Evolutionary conservation across 2,329 filamentous ascomycete species (phyloP).

Genomic region (Macrophomina pseudophaseolina): DNA sequence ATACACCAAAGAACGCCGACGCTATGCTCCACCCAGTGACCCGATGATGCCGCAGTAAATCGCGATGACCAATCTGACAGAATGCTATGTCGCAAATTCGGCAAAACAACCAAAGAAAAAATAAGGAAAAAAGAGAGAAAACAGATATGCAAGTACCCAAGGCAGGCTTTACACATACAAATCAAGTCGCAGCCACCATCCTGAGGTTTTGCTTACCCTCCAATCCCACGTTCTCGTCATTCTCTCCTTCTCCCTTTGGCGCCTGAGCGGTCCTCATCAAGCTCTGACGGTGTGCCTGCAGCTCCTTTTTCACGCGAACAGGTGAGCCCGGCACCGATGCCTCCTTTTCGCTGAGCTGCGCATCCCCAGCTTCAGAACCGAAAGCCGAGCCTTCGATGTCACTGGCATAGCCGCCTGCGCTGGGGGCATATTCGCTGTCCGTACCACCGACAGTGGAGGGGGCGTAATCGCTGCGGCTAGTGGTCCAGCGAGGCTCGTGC

Average conservation of each 20-base stretch:
- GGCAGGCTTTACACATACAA: background rate
- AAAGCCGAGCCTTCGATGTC: conserved; percentile 12
- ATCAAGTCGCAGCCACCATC: conserved; percentile 24
- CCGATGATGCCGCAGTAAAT: background rate
- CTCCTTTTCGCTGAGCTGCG: conserved; percentile 7
- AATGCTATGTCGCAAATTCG: background rate
- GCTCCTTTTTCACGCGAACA: background rate
- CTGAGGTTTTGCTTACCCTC: conserved; percentile 9
- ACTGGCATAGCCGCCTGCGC: conserved; percentile 14
- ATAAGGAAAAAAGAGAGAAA: background rate
- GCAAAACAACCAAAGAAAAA: background rate
- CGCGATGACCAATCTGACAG: background rate
- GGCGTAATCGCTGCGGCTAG: conserved; percentile 23
- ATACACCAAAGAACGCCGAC: background rate
- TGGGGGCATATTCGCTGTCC: conserved; percentile 24
- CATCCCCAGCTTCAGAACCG: background rate
- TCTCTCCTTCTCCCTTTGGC: conserved; percentile 9
- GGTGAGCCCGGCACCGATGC: background rate
- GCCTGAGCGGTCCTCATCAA: conserved; percentile 25
- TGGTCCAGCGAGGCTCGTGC: conserved; percentile 23
- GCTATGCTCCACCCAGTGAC: conserved; percentile 1
- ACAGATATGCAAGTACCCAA: background rate
- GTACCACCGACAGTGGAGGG: conserved; percentile 24
- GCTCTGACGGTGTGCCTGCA: conserved; percentile 12
- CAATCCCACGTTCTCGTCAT: background rate